These are phyloP conservation scores for Microbotryum scabiosae DNA, from an alignment of 1,284 basidiomycete species.

Conservation along the genomic window DNA sequence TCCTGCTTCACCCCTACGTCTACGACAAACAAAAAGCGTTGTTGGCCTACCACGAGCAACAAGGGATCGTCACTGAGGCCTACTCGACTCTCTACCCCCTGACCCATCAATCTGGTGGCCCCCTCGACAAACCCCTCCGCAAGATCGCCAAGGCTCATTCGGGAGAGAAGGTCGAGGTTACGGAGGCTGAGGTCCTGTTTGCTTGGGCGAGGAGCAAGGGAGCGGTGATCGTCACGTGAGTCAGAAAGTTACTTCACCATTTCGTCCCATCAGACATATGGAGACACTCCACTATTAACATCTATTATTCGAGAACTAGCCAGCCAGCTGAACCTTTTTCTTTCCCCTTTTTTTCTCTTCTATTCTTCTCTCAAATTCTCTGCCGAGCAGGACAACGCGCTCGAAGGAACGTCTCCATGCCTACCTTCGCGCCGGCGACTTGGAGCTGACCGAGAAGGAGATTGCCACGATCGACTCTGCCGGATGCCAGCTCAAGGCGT, in stretches of 20 bases:
- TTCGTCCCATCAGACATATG: not conserved
- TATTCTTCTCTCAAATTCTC: not conserved
- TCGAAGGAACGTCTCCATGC: conserved; percentile 41
- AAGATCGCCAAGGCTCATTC: conserved; percentile 50
- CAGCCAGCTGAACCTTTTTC: too few species aligned
- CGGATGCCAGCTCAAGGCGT: conserved; percentile 20
- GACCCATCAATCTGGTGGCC: conserved; percentile 54
- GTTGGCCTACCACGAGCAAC: conserved; percentile 50
- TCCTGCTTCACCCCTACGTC: conserved; percentile 61
- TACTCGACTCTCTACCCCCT: conserved; percentile 63
- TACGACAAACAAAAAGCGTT: conserved; percentile 49
- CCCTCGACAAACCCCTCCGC: conserved; percentile 56
- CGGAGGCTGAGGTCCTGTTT: conserved; percentile 59
- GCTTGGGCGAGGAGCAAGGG: conserved; percentile 60
- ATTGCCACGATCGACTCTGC: conserved; percentile 41
- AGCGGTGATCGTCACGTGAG: conserved; percentile 57
- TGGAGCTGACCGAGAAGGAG: conserved; percentile 40
- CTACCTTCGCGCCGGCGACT: conserved; percentile 53
- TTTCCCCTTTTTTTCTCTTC: too few species aligned
- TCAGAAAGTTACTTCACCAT: not conserved
- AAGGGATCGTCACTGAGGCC: conserved; percentile 59
- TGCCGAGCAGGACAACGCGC: conserved; percentile 6
- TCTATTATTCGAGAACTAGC: too few species aligned
- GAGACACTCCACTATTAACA: not conserved
- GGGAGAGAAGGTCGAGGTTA: conserved; percentile 40